These are phyloP conservation scores for Herpomyces periplanetae DNA, from an alignment of 2,329 filamentous ascomycete genomes.

Conservation along the genomic window DNA sequence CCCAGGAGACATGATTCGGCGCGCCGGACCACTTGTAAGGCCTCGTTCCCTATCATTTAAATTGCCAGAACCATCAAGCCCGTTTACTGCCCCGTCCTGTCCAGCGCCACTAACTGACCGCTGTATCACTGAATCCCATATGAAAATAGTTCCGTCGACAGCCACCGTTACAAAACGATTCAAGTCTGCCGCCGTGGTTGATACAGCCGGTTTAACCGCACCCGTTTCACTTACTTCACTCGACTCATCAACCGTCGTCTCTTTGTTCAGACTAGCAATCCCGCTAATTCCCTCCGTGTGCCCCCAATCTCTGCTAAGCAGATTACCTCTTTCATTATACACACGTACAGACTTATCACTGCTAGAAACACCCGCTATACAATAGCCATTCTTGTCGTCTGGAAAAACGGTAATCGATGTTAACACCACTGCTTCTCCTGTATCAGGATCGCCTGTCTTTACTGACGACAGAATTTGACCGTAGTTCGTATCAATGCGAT, in stretches of 20 bases:
- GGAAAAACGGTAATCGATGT: constrained; percentile 26
- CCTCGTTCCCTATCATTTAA: constrained; percentile 7
- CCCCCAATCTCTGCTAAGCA: constrained; percentile 65
- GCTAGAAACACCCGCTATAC: constrained; percentile 56
- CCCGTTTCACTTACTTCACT: background rate
- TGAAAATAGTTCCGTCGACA: constrained; percentile 12
- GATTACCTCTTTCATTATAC: constrained; percentile 39
- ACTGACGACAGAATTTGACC: constrained; percentile 32
- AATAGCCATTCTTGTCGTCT: constrained; percentile 16
- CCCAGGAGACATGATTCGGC: constrained; percentile 48
- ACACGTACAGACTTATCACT: constrained; percentile 81
- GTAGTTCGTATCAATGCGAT: constrained; percentile 18
- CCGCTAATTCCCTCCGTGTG: constrained; percentile 80
- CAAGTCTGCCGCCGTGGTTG: constrained; percentile 8
- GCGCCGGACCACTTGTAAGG: constrained; percentile 26
- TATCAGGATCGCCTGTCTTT: constrained; percentile 42
- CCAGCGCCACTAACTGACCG: constrained; percentile 7
- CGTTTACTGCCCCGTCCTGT: too few relatives aligned
- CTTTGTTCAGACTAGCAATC: constrained; percentile 19
- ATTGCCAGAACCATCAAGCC: constrained; percentile 6
- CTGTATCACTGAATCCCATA: too few relatives aligned
- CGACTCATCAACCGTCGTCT: constrained; percentile 4
- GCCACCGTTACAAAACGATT: constrained; percentile 11
- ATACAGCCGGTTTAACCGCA: background rate
- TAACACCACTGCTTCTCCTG: constrained; percentile 40